A percentile compares a stretch with the other conserved stretches of the same genome.
Evolutionary conservation across 352 stramenopile species (phyloP).

Genomic region (Phytopythium ostracodes): DNA sequence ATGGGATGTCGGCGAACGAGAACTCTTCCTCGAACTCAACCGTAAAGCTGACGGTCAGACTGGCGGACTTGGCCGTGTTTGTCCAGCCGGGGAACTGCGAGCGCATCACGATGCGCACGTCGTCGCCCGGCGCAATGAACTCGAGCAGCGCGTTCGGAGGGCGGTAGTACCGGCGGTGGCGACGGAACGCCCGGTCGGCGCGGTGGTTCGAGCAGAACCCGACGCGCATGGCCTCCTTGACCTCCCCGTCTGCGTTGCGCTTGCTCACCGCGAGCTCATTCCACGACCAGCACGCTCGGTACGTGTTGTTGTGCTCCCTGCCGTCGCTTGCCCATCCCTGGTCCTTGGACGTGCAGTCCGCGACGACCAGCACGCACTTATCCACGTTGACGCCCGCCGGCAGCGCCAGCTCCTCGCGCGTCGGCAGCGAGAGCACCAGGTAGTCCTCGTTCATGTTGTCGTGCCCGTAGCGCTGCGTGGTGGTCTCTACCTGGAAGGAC

Average conservation of each 20-base stretch:
- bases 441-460: conserved; percentile 61
- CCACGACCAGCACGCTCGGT: conserved; percentile 59
- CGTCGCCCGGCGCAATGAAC: conserved; percentile 35
- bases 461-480: conserved; percentile 18
- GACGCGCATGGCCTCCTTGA: conserved; percentile 20
- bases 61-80: conserved; percentile 55
- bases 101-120: conserved; percentile 48
- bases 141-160: conserved; percentile 26
- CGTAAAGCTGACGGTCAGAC: conserved; percentile 38
- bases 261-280: conserved; percentile 48
- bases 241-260: conserved; percentile 9
- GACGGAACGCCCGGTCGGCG: conserved; percentile 33
- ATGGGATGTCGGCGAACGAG: conserved; percentile 29
- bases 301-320: conserved; percentile 50
- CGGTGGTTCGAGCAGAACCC: conserved; percentile 51
- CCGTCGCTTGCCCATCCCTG: conserved; percentile 61
- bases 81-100: conserved; percentile 61
- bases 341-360: conserved; percentile 61
- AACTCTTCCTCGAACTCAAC: conserved; percentile 51
- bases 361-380: conserved; percentile 38
- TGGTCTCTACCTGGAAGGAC: conserved; percentile 36
- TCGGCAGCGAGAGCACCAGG: conserved; percentile 35
- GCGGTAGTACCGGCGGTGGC: conserved; percentile 53
- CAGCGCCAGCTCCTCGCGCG: conserved; percentile 24
- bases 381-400: conserved; percentile 35